Evolutionary conservation across 768 basidiomycete genomes (phyloP), one percentile per base, ranked within the genome.

Genomic region (Galerina marginata): DNA sequence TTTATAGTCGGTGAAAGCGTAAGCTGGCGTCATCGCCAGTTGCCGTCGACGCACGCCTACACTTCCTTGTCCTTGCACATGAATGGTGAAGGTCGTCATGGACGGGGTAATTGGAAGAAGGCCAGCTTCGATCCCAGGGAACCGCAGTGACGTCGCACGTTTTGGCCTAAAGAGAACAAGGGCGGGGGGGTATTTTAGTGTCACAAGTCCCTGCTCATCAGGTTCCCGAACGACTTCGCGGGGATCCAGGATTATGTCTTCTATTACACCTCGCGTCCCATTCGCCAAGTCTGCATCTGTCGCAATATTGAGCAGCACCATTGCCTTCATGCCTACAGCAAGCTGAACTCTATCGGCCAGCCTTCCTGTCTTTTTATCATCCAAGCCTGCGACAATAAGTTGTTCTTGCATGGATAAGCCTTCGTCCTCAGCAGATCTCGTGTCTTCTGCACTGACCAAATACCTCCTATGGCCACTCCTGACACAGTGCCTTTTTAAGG

Each of bases 1-100:
- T 47, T 73, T 70, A 61, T 77, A 79, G 64, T 80, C 78, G 0
- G 76, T 80, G 59, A 80, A 80, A 0, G 76, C 74, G 52, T 77
- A 80, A 25, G 66, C 77, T 0, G 65, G 53, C 0, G 72, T 76
- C 2, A 81, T 50, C 0, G 77, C 63, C 12, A 70, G 60, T 55
- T 80, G 77, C 1, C 53, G 10, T 6, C 73, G 56, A 3, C 15
- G 57, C 40, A 4, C 74, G 11, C 43, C 48, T 14, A 1, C 44
- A n/a, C n/a, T n/a, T 29, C 1, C 33, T 56, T 12, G 62, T 51
- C 48, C n/a, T 39, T 39, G 6, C 6, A 45, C 16, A n/a, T 10
- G 44, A 6, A 67, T 62, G 0, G 25, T 23, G 43, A 70, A 66
- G 0, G 23, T 54, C 9, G 12, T 16, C 29, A 36, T 55, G 1